phyloP scores from a whole-genome alignment of 805 yeast genomes.

The Suhomyces faveliae region DNA sequence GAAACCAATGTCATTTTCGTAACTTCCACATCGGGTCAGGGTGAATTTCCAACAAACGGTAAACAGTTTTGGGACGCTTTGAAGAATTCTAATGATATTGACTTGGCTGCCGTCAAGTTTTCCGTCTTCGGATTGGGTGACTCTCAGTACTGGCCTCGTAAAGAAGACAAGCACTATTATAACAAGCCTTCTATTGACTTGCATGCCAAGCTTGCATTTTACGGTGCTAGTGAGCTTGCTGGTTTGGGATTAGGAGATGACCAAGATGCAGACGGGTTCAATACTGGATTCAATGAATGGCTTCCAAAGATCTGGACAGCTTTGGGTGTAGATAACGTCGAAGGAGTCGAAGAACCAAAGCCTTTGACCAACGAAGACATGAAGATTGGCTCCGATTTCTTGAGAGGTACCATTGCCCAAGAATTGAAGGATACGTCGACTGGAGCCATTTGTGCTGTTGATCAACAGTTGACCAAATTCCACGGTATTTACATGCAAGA shows the following conservation, averaged over 20 bases:
- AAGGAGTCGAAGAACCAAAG: conserved; percentile 87
- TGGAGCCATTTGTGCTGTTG: conserved; percentile 86
- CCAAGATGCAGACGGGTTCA: conserved; percentile 94
- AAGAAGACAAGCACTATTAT: conserved; percentile 90
- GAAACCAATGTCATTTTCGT: conserved; percentile 70
- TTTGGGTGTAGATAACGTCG: conserved; percentile 79
- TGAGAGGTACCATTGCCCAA: conserved; percentile 91
- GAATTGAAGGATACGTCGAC: conserved; percentile 80
- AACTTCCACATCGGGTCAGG: conserved; percentile 80
- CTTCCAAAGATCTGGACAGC: conserved; percentile 83
- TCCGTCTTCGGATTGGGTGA: conserved; percentile 80
- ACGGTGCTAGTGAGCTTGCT: conserved; percentile 72
- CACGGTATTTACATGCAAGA: conserved; percentile 99
- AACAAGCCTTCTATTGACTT: conserved; percentile 87
- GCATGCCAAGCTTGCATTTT: conserved; percentile 56
- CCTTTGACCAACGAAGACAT: conserved; percentile 92
- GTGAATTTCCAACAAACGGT: conserved; percentile 84
- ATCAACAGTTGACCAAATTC: conserved; percentile 93
- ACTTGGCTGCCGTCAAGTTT: conserved; percentile 54
- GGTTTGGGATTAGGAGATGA: conserved; percentile 92
- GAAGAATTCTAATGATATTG: conserved; percentile 60
- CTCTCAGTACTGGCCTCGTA: conserved; percentile 93
- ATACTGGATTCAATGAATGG: conserved; percentile 90
- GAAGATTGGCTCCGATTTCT: conserved; percentile 79
- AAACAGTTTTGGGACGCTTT: conserved; percentile 72